phyloP scores from a whole-genome alignment of 176 grass and related monocot genomes.

The Oryza meridionalis region DNA sequence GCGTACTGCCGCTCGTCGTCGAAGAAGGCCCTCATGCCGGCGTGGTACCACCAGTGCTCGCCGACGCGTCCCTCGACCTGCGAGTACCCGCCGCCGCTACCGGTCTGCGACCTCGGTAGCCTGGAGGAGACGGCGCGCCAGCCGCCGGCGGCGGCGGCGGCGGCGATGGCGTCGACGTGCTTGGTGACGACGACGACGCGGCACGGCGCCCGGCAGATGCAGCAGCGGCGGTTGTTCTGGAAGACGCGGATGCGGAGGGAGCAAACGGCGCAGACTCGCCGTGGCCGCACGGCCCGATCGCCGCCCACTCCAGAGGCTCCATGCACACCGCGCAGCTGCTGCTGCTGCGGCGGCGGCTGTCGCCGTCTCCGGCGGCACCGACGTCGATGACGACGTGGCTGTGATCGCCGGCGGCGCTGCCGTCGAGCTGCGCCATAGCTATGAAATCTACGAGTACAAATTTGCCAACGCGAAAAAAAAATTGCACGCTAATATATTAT shows the following conservation, averaged over 20 bases:
- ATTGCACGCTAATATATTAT: no score
- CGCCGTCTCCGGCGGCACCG: not conserved
- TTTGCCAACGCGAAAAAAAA: no score
- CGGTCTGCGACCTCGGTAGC: not conserved
- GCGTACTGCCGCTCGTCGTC: not conserved
- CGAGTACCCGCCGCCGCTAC: no score
- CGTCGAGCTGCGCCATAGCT: no score
- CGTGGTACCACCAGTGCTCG: not conserved
- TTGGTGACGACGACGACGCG: not conserved
- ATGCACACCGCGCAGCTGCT: constrained; percentile 18
- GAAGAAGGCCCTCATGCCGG: not conserved
- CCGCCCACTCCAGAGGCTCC: constrained; percentile 9
- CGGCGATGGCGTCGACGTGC: no score
- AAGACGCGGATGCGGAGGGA: not conserved
- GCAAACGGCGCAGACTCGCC: not conserved
- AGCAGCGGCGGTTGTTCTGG: not conserved
- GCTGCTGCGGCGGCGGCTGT: no score
- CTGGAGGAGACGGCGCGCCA: not conserved
- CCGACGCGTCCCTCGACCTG: not conserved
- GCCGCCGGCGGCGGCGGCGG: not conserved
- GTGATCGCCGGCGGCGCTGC: not conserved
- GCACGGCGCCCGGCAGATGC: not conserved
- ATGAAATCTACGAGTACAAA: no score
- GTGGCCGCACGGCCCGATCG: constrained; percentile 19
- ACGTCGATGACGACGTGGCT: not conserved